Percentiles rank a stretch among this genome's conserved stretches.
Conservation (phyloP, 2,329 filamentous ascomycete genomes). For the Pseudocercospora ulei region DNA sequence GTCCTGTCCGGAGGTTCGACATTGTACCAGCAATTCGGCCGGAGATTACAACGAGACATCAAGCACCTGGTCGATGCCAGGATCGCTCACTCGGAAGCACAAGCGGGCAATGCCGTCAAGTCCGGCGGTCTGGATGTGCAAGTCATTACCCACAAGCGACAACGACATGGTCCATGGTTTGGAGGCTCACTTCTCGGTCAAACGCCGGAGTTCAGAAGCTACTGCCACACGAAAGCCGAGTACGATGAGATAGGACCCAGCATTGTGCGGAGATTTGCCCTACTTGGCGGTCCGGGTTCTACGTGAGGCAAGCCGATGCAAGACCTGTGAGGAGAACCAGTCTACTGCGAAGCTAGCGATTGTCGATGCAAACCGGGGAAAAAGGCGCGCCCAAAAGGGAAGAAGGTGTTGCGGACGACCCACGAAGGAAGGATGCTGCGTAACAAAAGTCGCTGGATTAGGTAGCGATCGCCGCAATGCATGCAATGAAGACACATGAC, state of each 20-base stretch:
- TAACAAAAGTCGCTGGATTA: background rate
- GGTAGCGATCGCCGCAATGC: conserved; percentile 5
- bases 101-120: conserved; percentile 74
- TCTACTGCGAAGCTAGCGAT: background rate
- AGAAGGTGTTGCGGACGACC: background rate
- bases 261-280: conserved; percentile 87
- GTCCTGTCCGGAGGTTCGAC: conserved; percentile 94
- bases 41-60: conserved; percentile 91
- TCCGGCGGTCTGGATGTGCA: conserved; percentile 93
- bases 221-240: conserved; percentile 73
- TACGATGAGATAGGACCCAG: conserved; percentile 95
- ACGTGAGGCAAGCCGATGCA: conserved; percentile 41
- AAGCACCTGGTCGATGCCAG: conserved; percentile 88
- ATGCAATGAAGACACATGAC: background rate
- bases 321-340: background rate
- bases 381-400: background rate
- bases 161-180: conserved; percentile 97
- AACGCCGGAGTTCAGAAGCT: conserved; percentile 95
- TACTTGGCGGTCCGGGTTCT: conserved; percentile 82
- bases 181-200: conserved; percentile 92
- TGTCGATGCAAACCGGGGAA: background rate
- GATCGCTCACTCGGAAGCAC: conserved; percentile 82
- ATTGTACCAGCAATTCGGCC: conserved; percentile 95
- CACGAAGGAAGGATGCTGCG: conserved; percentile 1
- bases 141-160: conserved; percentile 93